Percentiles rank a stretch among this genome's conserved stretches.
phyloP scores from a whole-genome alignment of 148 eudicot species.

The Nepenthes gracilis region DNA sequence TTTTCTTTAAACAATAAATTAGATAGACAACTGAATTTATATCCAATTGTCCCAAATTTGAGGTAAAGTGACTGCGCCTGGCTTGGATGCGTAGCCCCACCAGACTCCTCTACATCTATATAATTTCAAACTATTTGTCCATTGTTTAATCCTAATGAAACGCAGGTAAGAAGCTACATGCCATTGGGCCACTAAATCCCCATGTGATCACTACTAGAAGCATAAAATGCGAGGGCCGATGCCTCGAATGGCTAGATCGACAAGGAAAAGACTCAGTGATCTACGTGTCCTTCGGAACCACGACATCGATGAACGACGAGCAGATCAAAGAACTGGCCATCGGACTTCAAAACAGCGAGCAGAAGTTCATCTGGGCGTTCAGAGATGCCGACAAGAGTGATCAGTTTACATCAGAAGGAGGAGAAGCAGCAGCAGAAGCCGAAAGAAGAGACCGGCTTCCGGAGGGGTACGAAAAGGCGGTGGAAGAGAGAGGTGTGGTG shows the following conservation, averaged over 20 bases:
- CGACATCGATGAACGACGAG: constrained; percentile 30
- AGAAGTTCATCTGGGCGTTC: constrained; percentile 60
- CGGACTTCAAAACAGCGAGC: constrained; percentile 42
- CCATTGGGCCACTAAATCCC: constrained; percentile 35
- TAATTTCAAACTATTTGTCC: too few relatives aligned
- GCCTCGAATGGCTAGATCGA: constrained; percentile 50
- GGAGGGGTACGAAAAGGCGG: constrained; percentile 45
- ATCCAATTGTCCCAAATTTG: too few relatives aligned
- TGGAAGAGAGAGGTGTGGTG: constrained; percentile 29
- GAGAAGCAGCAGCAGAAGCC: constrained; percentile 7
- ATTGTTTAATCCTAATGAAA: background rate
- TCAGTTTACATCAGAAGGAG: constrained; percentile 3
- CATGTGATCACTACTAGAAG: background rate
- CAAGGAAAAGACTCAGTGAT: constrained; percentile 38
- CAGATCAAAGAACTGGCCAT: constrained; percentile 46
- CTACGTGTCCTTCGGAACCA: constrained; percentile 53
- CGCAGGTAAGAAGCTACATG: constrained; percentile 16
- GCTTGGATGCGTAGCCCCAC: too few relatives aligned
- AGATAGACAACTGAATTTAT: too few relatives aligned
- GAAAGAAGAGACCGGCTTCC: constrained; percentile 21
- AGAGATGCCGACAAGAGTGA: constrained; percentile 39
- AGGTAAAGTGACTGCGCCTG: too few relatives aligned
- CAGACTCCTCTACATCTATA: too few relatives aligned
- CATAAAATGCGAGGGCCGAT: constrained; percentile 7
- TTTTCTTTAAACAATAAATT: too few relatives aligned